Base-by-base conservation (phyloP, 371 early-diverging fungal genomes). In the Mortierella polycephala region DNA sequence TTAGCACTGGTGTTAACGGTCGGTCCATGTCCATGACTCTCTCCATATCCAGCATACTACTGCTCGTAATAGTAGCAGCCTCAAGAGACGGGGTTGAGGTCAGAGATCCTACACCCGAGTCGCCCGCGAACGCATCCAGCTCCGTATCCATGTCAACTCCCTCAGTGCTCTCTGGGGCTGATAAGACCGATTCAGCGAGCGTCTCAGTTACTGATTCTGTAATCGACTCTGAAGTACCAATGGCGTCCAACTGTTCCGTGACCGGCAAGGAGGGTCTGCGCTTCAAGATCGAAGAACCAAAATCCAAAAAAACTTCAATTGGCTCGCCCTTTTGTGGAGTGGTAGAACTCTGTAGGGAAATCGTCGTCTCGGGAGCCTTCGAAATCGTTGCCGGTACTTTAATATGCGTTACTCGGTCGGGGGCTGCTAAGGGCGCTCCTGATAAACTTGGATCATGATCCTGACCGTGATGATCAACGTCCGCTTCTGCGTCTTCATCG, bases 211-310 rank as follows among this genome's bases (percentile, higher is more conserved):
- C 40, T 8, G 56, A 49, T n/a, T 55, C 46, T 5, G 47, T 46
- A 37, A 49, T 3, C n/a, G 39, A 51, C 20, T 51, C 41, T 51
- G 13, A 30, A 30, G 30, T 30, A 30, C 30, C 4, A 30, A 30
- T 30, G 30, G 30, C 4, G 30, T 4, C 30, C 30, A 30, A 30
- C 1, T 18, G 39, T 16, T 42, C 11, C 7, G 16, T 2, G 20
- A 37, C 12, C 23, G 18, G 13, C 2, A 16, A 30, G 18, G 44
- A n/a, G 13, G 47, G 16, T 49, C 45, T 58, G 1, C 69, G 70
- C 52, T 70, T 75, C 59, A 75, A 57, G 23, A 71, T 64, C 10
- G 79, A 77, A 7, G 79, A 72, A n/a, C 66, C 57, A 21, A 77
- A 77, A 44, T 77, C 79, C 2, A 75, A 67, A 3, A 63, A 46